phyloP scores from a whole-genome alignment of 108 stramenopile genomes.

The Pinguiococcus pyrenoidosus region DNA sequence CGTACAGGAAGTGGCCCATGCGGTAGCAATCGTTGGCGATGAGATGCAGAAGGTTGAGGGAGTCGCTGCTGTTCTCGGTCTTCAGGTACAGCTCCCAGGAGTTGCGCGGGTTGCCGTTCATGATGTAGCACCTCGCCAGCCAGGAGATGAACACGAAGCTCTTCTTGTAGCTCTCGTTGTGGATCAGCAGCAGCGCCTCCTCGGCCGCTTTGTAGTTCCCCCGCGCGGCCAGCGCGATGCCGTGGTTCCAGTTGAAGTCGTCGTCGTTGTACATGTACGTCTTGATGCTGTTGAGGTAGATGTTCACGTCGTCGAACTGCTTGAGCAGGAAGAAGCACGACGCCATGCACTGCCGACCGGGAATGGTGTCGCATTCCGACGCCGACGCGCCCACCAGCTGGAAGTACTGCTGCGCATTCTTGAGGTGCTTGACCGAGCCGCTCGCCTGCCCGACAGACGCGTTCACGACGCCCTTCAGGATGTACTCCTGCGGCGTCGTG shows the following conservation, averaged over 20 bases:
- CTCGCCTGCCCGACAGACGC: slow-evolving; percentile 46
- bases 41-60: slow-evolving; percentile 56
- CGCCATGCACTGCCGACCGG: slow-evolving; percentile 76
- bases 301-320: slow-evolving; percentile 61
- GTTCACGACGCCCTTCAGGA: slow-evolving; percentile 59
- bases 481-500: slow-evolving; percentile 58
- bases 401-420: slow-evolving; percentile 49
- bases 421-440: slow-evolving; percentile 41
- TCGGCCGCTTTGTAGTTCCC: slow-evolving; percentile 45
- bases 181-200: slow-evolving; percentile 50
- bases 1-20: slow-evolving; percentile 50
- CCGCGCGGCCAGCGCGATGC: slow-evolving; percentile 46
- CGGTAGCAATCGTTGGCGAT: slow-evolving; percentile 72
- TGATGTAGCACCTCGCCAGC: slow-evolving; percentile 63
- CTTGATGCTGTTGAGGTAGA: slow-evolving; percentile 55
- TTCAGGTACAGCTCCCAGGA: slow-evolving; percentile 71
- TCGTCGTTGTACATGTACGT: slow-evolving; percentile 59
- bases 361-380: slow-evolving; percentile 68
- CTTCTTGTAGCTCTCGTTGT: slow-evolving; percentile 46
- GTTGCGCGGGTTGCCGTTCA: slow-evolving; percentile 52
- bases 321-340: slow-evolving; percentile 56
- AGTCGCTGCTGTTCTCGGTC: slow-evolving; percentile 47
- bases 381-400: slow-evolving; percentile 57
- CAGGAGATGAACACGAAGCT: slow-evolving; percentile 57
- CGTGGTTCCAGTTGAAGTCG: slow-evolving; percentile 76